Conservation (phyloP, 2,329 filamentous ascomycete genomes). For the Xylariaceae sp. region DNA sequence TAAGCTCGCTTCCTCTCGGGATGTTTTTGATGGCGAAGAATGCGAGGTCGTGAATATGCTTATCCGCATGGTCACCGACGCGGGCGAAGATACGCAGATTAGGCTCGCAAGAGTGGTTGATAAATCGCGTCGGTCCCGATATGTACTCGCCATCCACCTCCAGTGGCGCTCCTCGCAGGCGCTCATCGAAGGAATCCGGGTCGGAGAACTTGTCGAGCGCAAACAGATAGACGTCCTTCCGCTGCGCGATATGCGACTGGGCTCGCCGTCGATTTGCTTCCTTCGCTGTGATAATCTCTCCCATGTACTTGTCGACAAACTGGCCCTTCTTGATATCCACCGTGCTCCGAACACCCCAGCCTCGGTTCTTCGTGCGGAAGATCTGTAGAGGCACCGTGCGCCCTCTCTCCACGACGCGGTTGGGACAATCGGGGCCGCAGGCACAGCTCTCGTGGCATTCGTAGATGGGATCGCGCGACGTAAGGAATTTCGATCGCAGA, state of each 20-base stretch:
- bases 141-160: constrained; percentile 69
- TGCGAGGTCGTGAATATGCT: constrained; percentile 68
- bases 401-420: constrained; percentile 70
- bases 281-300: constrained; percentile 58
- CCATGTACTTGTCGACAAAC: constrained; percentile 75
- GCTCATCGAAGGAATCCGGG: constrained; percentile 48
- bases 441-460: constrained; percentile 71
- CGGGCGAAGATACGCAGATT: constrained; percentile 76
- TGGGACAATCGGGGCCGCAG: constrained; percentile 62
- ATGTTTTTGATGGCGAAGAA: constrained; percentile 69
- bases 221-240: constrained; percentile 77
- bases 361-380: constrained; percentile 65
- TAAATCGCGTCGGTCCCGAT: constrained; percentile 73
- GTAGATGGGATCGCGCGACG: constrained; percentile 61
- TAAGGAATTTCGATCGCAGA: constrained; percentile 47
- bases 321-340: constrained; percentile 64
- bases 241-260: constrained; percentile 47
- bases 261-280: constrained; percentile 63
- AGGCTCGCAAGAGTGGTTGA: constrained; percentile 77
- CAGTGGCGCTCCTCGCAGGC: constrained; percentile 51
- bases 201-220: constrained; percentile 74
- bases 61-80: constrained; percentile 70
- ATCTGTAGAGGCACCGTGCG: constrained; percentile 67
- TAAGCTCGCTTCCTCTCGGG: constrained; percentile 60
- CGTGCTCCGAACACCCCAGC: constrained; percentile 69